Evolutionary conservation across 148 eudicot species (phyloP).

Genomic region (Rhododendron ferrugineum): DNA sequence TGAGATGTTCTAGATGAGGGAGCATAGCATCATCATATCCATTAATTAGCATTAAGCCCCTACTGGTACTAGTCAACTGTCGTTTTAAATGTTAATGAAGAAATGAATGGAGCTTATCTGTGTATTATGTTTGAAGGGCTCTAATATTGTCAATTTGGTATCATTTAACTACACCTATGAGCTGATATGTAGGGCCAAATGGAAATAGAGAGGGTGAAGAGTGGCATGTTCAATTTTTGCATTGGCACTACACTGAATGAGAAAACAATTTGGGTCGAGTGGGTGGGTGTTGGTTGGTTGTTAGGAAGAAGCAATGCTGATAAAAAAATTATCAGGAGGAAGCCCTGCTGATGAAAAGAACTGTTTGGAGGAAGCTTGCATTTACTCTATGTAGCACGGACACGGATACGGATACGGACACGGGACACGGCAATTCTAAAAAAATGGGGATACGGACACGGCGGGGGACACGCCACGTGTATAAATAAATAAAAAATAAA

Average conservation of each 20-base stretch:
- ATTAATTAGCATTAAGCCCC: background rate
- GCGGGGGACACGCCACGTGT: too few species aligned
- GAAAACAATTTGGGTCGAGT: background rate
- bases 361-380: background rate
- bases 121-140: background rate
- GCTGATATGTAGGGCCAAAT: background rate
- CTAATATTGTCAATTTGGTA: background rate
- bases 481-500: too few species aligned
- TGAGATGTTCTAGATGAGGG: background rate
- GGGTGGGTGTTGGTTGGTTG: background rate
- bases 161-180: background rate
- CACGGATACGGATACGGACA: too few species aligned
- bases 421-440: too few species aligned
- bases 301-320: background rate
- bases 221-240: background rate
- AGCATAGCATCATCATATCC: background rate
- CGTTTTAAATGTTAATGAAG: background rate
- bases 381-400: too few species aligned
- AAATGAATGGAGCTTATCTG: background rate
- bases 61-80: background rate
- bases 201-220: background rate
- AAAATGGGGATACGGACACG: too few species aligned
- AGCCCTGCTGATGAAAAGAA: background rate
- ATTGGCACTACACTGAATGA: background rate
- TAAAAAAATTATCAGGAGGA: background rate